Evolutionary conservation across 371 early-diverging fungal species (phyloP).

Genomic region (Mucor velutinosus): DNA sequence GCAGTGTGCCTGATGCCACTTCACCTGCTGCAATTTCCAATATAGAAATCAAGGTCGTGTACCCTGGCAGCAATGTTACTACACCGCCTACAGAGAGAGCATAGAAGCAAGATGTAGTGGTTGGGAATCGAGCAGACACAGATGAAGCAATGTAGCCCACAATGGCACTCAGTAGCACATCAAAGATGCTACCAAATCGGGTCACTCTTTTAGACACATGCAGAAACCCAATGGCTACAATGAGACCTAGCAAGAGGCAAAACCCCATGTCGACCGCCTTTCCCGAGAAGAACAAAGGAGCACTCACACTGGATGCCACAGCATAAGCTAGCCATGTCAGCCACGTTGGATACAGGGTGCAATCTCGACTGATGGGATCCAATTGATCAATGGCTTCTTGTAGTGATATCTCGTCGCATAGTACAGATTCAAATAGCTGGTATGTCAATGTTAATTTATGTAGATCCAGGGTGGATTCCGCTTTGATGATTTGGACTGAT

Average conservation of each 20-base stretch:
- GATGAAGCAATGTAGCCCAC: constrained; percentile 58
- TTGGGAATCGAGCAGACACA: constrained; percentile 25
- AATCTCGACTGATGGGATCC: constrained; percentile 44
- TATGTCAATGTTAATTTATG: constrained; percentile 57
- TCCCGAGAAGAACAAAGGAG: constrained; percentile 63
- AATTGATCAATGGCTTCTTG: constrained; percentile 59
- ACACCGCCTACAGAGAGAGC: constrained; percentile 65
- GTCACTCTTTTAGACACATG: constrained; percentile 57
- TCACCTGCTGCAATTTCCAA: constrained; percentile 79
- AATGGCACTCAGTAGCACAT: constrained; percentile 58
- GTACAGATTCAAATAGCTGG: constrained; percentile 55
- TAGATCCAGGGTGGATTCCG: constrained; percentile 54
- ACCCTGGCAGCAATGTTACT: constrained; percentile 67
- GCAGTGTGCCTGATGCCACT: constrained; percentile 76
- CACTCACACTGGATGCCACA: constrained; percentile 54
- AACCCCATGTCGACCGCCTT: constrained; percentile 52
- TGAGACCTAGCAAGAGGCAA: constrained; percentile 48
- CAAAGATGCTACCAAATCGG: constrained; percentile 63
- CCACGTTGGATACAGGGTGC: constrained; percentile 50
- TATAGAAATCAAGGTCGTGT: constrained; percentile 65
- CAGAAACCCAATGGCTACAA: constrained; percentile 51
- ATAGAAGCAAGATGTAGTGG: constrained; percentile 40
- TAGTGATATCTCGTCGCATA: constrained; percentile 45
- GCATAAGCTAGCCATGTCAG: constrained; percentile 57
- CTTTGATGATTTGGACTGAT: constrained; percentile 64